Percentiles rank a stretch among this genome's conserved stretches.
These are phyloP conservation scores for Trichoderma endophyticum DNA, from an alignment of 2,329 filamentous ascomycete species.

Conservation along the genomic window DNA sequence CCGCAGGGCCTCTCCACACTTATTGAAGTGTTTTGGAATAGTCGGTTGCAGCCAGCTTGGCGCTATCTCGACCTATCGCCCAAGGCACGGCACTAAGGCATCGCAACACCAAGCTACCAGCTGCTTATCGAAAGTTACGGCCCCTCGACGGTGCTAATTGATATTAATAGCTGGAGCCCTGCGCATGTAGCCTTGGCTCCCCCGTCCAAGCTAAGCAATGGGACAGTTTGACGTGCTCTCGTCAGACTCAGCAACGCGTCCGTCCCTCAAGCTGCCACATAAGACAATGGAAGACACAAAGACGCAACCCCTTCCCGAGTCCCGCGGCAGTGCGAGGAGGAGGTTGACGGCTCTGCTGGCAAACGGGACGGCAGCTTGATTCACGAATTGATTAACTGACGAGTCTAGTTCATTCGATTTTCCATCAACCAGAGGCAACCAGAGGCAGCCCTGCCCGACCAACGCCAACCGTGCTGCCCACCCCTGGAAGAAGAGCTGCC, in stretches of 20 bases:
- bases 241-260: constrained; percentile 13
- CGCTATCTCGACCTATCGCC: not conserved
- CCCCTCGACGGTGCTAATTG: not conserved
- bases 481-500: not conserved
- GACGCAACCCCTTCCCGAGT: not conserved
- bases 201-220: not conserved
- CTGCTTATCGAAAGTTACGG: not conserved
- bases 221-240: not conserved
- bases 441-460: not conserved
- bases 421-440: not conserved
- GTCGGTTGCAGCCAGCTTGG: not conserved
- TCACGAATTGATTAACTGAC: not conserved
- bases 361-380: not conserved
- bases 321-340: not conserved
- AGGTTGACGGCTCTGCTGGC: not conserved
- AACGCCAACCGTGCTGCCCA: not conserved
- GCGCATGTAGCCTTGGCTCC: not conserved
- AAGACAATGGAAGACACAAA: not conserved
- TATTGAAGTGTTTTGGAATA: not conserved
- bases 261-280: constrained; percentile 11
- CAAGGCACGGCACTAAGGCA: not conserved
- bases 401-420: not conserved
- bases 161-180: constrained; percentile 2
- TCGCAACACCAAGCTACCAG: not conserved
- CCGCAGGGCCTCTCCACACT: not conserved